Conservation (phyloP, 306 rosid species). For the Malus domestica region DNA sequence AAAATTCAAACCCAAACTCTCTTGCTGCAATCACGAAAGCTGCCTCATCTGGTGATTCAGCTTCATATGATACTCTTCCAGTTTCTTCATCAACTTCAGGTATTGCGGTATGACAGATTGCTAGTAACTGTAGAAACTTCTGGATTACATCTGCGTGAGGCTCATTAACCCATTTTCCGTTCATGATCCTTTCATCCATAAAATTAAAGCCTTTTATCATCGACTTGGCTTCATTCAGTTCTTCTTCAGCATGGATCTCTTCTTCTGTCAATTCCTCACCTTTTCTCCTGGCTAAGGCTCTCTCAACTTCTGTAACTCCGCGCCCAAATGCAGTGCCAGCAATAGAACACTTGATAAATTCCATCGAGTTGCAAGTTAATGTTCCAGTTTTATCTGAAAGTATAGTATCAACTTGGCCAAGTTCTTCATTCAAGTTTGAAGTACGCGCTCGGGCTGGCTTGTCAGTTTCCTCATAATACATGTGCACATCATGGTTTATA, state of each 20-base stretch:
- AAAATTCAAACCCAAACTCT: constrained; percentile 91
- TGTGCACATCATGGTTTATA: constrained; percentile 74
- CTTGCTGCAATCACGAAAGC: constrained; percentile 97
- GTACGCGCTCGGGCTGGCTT: constrained; percentile 91
- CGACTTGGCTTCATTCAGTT: constrained; percentile 30
- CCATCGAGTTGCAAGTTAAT: constrained; percentile 96
- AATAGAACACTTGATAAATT: constrained; percentile 90
- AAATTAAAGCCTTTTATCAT: constrained; percentile 80
- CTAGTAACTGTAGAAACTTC: constrained; percentile 59
- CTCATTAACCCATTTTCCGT: constrained; percentile 69
- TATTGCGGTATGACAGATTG: constrained; percentile 87
- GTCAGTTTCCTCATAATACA: constrained; percentile 88
- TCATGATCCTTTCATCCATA: constrained; percentile 75
- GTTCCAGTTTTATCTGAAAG: constrained; percentile 98
- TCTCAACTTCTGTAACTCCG: constrained; percentile 88
- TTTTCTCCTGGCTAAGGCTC: constrained; percentile 62
- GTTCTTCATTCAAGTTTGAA: constrained; percentile 96
- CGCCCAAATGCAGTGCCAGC: constrained; percentile 82
- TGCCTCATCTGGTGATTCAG: constrained; percentile 98
- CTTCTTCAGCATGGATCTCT: constrained; percentile 30
- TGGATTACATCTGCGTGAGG: constrained; percentile 62
- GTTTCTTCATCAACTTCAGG: constrained; percentile 85
- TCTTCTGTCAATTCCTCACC: constrained; percentile 32
- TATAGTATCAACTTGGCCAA: constrained; percentile 95
- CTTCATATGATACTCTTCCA: constrained; percentile 78